Evolutionary conservation across 192 early-diverging fungal genomes (phyloP).

Genomic region (Coemansia sp.): DNA sequence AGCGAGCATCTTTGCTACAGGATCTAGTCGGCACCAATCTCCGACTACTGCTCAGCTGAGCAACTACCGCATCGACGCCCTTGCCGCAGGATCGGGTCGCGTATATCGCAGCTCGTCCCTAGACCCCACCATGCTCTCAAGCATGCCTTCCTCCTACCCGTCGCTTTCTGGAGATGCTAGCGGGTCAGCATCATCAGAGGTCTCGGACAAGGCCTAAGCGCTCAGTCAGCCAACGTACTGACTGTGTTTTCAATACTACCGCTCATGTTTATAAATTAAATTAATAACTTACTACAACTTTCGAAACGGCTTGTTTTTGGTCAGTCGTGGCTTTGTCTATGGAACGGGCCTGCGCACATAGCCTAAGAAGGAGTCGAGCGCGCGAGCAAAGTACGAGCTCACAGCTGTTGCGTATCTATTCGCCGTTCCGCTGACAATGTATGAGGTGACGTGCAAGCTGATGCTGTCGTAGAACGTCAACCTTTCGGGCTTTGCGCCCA

Average conservation of each 20-base stretch:
- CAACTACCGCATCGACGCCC: conserved; percentile 35
- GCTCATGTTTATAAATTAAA: neutral
- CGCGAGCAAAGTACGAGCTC: conserved; percentile 10
- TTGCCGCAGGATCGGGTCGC: neutral
- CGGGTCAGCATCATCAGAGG: neutral
- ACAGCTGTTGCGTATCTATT: conserved; percentile 24
- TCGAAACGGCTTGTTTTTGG: neutral
- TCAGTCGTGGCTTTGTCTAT: neutral
- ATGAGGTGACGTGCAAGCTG: conserved; percentile 28
- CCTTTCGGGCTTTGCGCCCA: conserved; percentile 30
- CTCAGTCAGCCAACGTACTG: neutral
- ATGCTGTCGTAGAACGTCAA: conserved; percentile 37
- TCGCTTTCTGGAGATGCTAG: conserved; percentile 16
- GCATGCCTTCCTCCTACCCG: conserved; percentile 42
- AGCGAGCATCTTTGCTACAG: neutral
- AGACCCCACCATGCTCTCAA: conserved; percentile 43
- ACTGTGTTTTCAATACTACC: neutral
- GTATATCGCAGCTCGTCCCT: conserved; percentile 42
- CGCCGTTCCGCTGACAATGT: conserved; percentile 32
- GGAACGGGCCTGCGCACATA: conserved; percentile 16
- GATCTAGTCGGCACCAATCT: neutral
- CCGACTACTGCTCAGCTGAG: conserved; percentile 12
- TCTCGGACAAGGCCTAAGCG: conserved; percentile 8
- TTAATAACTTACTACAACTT: neutral
- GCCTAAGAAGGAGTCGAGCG: conserved; percentile 19